phyloP scores from a whole-genome alignment of 2,329 filamentous ascomycete genomes.

The Pseudogymnoascus sp. region DNA sequence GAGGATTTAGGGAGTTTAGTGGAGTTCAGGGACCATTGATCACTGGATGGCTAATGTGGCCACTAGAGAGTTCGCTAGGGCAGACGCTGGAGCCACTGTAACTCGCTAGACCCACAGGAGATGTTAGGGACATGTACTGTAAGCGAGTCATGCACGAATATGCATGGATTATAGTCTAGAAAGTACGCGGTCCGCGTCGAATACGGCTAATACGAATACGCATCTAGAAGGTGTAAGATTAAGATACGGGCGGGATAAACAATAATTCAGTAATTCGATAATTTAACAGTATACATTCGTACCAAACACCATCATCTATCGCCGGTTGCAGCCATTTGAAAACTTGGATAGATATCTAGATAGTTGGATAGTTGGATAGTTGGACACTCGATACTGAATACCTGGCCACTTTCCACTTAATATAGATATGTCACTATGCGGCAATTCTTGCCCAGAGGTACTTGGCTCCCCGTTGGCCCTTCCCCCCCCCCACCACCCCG shows the following conservation, averaged over 20 bases:
- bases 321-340: not conserved
- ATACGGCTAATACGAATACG: not conserved
- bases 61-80: not conserved
- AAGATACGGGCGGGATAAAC: not conserved
- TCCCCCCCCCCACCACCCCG: too few relatives aligned
- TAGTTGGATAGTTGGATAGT: not conserved
- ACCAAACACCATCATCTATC: not conserved
- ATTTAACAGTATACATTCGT: too few relatives aligned
- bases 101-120: not conserved
- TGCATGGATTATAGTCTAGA: not conserved
- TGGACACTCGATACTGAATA: not conserved
- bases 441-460: not conserved
- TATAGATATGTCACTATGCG: not conserved
- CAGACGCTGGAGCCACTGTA: not conserved
- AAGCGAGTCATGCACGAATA: not conserved
- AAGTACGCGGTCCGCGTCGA: too few relatives aligned
- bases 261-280: too few relatives aligned
- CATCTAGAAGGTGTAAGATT: not conserved
- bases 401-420: not conserved
- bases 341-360: not conserved
- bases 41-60: not conserved
- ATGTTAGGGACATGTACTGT: not conserved
- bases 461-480: not conserved
- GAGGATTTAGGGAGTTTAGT: not conserved
- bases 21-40: not conserved